Conservation (phyloP, 2,329 filamentous ascomycete species). For the Rasamsonia emersonii region DNA sequence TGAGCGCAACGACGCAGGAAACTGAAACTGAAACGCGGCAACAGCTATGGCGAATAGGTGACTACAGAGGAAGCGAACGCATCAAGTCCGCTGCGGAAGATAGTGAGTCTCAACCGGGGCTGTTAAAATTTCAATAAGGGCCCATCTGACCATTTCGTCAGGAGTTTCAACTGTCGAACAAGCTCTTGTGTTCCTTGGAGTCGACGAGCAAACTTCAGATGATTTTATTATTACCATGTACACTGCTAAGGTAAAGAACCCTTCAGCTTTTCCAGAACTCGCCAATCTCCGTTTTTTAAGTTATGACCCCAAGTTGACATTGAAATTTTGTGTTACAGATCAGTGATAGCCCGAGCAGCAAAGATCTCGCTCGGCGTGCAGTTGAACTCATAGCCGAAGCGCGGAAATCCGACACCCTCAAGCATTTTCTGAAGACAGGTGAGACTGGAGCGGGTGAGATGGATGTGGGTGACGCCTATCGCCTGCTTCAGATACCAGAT, state of each 20-base stretch:
- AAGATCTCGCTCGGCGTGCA: constrained; percentile 46
- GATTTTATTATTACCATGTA: constrained; percentile 52
- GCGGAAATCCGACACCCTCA: constrained; percentile 47
- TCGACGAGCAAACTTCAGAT: constrained; percentile 42
- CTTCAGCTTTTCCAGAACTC: background rate
- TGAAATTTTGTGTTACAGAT: constrained; percentile 25
- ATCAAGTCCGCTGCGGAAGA: constrained; percentile 52
- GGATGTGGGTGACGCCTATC: constrained; percentile 47
- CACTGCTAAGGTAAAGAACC: constrained; percentile 47
- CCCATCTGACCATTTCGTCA: constrained; percentile 13
- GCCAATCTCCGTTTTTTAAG: constrained; percentile 4
- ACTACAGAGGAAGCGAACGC: constrained; percentile 47
- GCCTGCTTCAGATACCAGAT: constrained; percentile 44
- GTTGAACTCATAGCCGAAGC: constrained; percentile 51
- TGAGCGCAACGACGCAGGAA: constrained; percentile 49
- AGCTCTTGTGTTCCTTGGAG: constrained; percentile 54
- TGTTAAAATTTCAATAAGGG: background rate
- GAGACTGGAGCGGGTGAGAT: constrained; percentile 43
- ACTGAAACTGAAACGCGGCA: constrained; percentile 49
- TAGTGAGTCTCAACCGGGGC: constrained; percentile 25
- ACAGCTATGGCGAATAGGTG: constrained; percentile 52
- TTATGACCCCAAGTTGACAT: background rate
- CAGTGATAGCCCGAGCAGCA: constrained; percentile 42
- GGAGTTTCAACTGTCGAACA: constrained; percentile 54
- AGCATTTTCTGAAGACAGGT: constrained; percentile 45